phyloP scores from a whole-genome alignment of 345 rosid species.

The Acer yangbiense region DNA sequence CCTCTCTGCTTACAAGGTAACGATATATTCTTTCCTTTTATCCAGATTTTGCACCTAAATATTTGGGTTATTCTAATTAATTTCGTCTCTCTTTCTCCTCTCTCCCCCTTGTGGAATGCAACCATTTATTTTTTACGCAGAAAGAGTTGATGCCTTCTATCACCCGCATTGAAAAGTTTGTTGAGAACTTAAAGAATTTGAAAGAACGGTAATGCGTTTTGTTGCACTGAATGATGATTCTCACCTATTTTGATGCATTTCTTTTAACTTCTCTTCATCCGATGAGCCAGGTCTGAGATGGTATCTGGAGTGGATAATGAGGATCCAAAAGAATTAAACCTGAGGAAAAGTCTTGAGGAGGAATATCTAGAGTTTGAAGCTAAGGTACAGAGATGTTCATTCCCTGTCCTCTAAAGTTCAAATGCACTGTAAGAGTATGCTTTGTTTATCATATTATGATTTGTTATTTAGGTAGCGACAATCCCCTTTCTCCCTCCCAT shows the following conservation, averaged over 20 bases:
- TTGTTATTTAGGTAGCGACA: not conserved
- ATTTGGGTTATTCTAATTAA: not conserved
- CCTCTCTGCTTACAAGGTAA: slow-evolving; percentile 79
- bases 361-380: slow-evolving; percentile 90
- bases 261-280: slow-evolving; percentile 10
- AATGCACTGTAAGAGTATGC: not conserved
- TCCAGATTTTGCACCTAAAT: not conserved
- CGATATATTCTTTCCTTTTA: not conserved
- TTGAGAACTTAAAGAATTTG: slow-evolving; percentile 80
- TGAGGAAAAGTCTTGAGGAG: slow-evolving; percentile 83
- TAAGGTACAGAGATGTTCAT: slow-evolving; percentile 50
- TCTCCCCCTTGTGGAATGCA: not conserved
- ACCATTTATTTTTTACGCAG: slow-evolving; percentile 39
- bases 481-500: no score
- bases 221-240: slow-evolving; percentile 12
- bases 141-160: slow-evolving; percentile 78
- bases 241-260: slow-evolving; percentile 19
- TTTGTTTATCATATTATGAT: not conserved
- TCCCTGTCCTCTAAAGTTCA: not conserved
- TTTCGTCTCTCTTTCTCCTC: slow-evolving; percentile 4
- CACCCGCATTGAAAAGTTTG: slow-evolving; percentile 70
- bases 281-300: slow-evolving; percentile 56
- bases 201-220: slow-evolving; percentile 54
- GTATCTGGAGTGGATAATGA: slow-evolving; percentile 44
- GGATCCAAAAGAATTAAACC: slow-evolving; percentile 56